Base-by-base conservation (phyloP, 176 grass and related monocot genomes). In the Musa troglodytarum region DNA sequence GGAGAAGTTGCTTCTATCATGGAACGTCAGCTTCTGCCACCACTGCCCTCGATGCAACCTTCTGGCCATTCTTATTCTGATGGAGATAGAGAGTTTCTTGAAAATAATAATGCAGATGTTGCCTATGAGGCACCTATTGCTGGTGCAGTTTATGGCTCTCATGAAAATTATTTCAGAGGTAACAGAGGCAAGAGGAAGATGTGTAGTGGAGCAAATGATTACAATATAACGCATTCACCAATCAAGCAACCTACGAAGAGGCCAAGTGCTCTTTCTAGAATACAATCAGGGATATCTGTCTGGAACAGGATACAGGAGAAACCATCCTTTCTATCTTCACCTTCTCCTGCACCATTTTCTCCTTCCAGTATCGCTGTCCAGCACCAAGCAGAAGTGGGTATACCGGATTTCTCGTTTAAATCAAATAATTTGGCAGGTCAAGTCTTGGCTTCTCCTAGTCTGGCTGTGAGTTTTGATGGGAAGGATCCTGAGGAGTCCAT, bases 301-400 rank as follows among this genome's bases (percentile, higher is more conserved):
- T 98, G 95, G 95, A 86, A 86, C 62, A 81, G 95, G 52, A 91
- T 98, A 22, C 90, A 93, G 71, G 88, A 93, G 75, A 87, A 85
- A 43, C 82, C 88, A 19, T 50, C 82, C 0, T 57, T 64, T 26
- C 71, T 56, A 50, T 52, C 61, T 1, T 56, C 80, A 3, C 75
- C 88, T 91, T 74, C 93, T 80, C 50, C 70, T 1, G 25, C 13
- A 2, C 59, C 57, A 63, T 68, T 50, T 73, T 74, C 73, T 71
- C 64, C 63, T 50, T 16, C 74, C 49, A 26, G 6, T 8, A 49
- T 50, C 64, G 64, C 82, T 76, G 81, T 72, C 49, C 80, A 84
- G 56, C 85, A 84, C 20, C 68, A 62, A 53, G 2, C 22, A 19
- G 69, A 80, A 53, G 10, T 71, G 20, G 54, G 68, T 28, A 16